These are phyloP conservation scores for Osmanthus fragrans DNA, from an alignment of 257 asterid genomes.

Conservation along the genomic window DNA sequence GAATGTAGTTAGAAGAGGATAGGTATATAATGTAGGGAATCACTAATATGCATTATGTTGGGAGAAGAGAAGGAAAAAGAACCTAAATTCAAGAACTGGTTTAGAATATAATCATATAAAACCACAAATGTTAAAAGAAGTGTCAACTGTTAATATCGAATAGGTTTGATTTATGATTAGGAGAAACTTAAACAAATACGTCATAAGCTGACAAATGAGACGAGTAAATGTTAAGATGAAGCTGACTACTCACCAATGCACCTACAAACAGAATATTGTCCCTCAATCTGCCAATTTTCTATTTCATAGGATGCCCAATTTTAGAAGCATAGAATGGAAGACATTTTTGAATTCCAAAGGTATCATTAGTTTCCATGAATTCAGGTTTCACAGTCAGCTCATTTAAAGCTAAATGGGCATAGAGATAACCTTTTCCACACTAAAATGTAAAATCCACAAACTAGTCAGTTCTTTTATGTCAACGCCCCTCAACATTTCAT, in stretches of 20 bases:
- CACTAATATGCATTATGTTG: not conserved
- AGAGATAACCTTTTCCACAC: not conserved
- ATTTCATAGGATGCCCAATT: not conserved
- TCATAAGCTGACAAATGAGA: not conserved
- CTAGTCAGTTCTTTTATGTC: not conserved
- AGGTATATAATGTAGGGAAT: not conserved
- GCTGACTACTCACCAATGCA: not conserved
- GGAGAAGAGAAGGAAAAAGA: conserved; percentile 3
- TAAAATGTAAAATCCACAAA: not conserved
- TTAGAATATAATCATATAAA: not conserved
- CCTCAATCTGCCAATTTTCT: not conserved
- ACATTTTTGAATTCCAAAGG: not conserved
- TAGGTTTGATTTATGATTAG: not conserved
- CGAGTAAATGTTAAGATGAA: conserved; percentile 10
- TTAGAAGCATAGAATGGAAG: not conserved
- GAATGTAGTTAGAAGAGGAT: conserved; percentile 7
- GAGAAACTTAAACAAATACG: not conserved
- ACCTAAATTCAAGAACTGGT: not conserved
- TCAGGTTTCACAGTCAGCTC: not conserved
- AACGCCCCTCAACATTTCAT: not conserved
- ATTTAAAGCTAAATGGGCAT: not conserved
- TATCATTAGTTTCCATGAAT: not conserved
- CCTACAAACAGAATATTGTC: not conserved
- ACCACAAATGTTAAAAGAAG: not conserved
- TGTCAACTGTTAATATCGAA: too few relatives aligned